Conservation (phyloP, 2,329 filamentous ascomycete species). For the Trichophyton equinum region DNA sequence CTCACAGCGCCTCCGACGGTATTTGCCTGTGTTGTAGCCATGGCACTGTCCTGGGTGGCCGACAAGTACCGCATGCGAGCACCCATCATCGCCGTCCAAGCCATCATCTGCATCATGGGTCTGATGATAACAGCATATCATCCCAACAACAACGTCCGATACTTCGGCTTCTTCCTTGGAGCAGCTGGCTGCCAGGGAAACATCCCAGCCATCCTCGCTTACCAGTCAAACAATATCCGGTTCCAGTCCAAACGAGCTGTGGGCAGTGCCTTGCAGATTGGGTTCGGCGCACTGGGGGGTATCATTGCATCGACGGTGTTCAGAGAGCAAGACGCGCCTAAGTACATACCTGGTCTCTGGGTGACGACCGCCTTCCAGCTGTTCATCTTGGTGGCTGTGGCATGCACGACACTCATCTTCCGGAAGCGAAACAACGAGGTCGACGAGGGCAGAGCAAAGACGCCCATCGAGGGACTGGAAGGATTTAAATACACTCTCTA, state of each 20-base stretch:
- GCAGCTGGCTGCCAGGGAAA: slow-evolving; percentile 21
- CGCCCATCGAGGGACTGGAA: slow-evolving; percentile 11
- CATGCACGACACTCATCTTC: slow-evolving; percentile 4
- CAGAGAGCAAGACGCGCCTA: slow-evolving; percentile 23
- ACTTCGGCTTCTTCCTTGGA: slow-evolving; percentile 23
- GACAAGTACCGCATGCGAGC: slow-evolving; percentile 21
- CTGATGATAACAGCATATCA: slow-evolving; percentile 20
- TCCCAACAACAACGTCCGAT: slow-evolving; percentile 15
- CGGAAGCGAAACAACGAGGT: slow-evolving; percentile 10
- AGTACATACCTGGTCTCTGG: slow-evolving; percentile 13
- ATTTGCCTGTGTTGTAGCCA: slow-evolving; percentile 17
- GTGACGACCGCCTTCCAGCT: slow-evolving; percentile 6
- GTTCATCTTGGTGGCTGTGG: slow-evolving; percentile 6
- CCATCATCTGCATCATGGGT: slow-evolving; percentile 18
- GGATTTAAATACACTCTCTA: slow-evolving; percentile 12
- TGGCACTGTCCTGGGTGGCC: slow-evolving; percentile 17
- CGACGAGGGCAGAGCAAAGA: slow-evolving; percentile 4
- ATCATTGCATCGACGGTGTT: slow-evolving; percentile 60
- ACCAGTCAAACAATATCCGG: slow-evolving; percentile 24
- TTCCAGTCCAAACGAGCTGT: slow-evolving; percentile 74
- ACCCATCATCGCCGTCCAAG: slow-evolving; percentile 18
- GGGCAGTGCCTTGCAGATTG: slow-evolving; percentile 58
- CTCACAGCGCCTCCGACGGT: slow-evolving; percentile 21
- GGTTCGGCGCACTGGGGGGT: slow-evolving; percentile 60
- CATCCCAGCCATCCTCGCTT: slow-evolving; percentile 22